Conservation (phyloP, 73 alveolate genomes). For the Stentor roeselii region DNA sequence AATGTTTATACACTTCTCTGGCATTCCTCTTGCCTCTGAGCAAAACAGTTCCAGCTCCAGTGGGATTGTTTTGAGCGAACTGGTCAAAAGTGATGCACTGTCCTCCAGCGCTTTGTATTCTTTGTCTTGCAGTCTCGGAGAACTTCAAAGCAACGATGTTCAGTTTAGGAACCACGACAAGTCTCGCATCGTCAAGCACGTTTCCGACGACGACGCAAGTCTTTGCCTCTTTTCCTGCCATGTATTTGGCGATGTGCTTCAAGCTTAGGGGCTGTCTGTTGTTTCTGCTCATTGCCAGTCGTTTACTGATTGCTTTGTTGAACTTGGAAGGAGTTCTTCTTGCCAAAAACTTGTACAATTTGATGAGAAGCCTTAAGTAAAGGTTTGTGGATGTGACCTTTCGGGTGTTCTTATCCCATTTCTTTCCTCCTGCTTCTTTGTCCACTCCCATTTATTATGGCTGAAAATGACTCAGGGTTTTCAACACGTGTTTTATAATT, state of each 20-base stretch:
- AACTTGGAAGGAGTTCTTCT: too few species aligned
- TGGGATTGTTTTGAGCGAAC: neutral
- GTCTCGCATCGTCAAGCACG: neutral
- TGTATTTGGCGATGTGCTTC: neutral
- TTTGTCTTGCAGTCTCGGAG: neutral
- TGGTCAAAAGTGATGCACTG: neutral
- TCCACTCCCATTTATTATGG: too few species aligned
- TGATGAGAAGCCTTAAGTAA: too few species aligned
- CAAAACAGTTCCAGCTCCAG: neutral
- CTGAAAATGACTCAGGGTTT: too few species aligned
- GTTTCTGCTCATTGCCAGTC: too few species aligned
- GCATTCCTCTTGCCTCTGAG: neutral
- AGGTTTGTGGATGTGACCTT: too few species aligned
- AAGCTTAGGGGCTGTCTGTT: too few species aligned
- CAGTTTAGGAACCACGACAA: neutral
- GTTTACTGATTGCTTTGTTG: too few species aligned
- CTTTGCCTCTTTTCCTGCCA: neutral
- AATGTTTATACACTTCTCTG: neutral
- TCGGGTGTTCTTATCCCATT: too few species aligned
- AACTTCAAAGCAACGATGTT: neutral
- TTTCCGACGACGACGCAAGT: neutral
- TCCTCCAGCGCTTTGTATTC: neutral
- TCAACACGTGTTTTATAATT: too few species aligned
- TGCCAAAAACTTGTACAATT: too few species aligned
- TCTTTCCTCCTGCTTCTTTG: too few species aligned